Base-by-base conservation (phyloP, 768 basidiomycete species). In the Astraeus odoratus region DNA sequence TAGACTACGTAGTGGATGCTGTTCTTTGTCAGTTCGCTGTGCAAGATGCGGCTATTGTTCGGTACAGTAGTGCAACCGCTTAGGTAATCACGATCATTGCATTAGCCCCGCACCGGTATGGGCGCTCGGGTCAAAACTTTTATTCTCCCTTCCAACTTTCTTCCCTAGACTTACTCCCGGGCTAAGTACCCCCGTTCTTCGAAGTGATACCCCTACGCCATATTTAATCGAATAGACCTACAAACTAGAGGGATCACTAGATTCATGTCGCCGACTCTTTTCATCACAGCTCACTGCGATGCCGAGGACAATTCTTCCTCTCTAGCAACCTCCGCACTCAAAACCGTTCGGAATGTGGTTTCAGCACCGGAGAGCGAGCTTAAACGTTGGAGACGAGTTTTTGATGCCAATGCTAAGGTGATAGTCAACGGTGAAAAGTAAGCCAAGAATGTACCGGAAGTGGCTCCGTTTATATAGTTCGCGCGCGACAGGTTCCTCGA, bases 341-440 rank as follows among this genome's bases (percentile, higher is more conserved):
- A 77, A 52, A 74, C 71, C 36, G 81, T 89, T 47, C 80, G 83
- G 54, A 78, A 72, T 47, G 85, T 74, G 16, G 75, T 91, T 34
- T 66, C 80, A 24, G 70, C 80, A 24, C 86, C 83, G 27, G 91
- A 95, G 62, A 82, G 65, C 56, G 93, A 97, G 67, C 68, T 93
- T 40, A 86, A 78, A 64, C 79, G 88, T 51, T 97, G 94, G 94
- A 80, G 78, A 61, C 76, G 90, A 56, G 81, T 79, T 2, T 97
- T 96, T 64, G 93, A 96, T 46, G 54, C 75, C 34, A 86, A 91
- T 59, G 86, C 93, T 35, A 86, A 81, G 63, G 68, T 71, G 37
- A 72, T 80, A 26, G 61, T 80, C 27, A 76, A 86, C 34, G 86
- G 84, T 40, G 83, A 92, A 66, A 91, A 83, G 93, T 94, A 66